These are phyloP conservation scores for Ogataea nakhonphanomensis DNA, from an alignment of 805 yeast genomes.

Conservation along the genomic window DNA sequence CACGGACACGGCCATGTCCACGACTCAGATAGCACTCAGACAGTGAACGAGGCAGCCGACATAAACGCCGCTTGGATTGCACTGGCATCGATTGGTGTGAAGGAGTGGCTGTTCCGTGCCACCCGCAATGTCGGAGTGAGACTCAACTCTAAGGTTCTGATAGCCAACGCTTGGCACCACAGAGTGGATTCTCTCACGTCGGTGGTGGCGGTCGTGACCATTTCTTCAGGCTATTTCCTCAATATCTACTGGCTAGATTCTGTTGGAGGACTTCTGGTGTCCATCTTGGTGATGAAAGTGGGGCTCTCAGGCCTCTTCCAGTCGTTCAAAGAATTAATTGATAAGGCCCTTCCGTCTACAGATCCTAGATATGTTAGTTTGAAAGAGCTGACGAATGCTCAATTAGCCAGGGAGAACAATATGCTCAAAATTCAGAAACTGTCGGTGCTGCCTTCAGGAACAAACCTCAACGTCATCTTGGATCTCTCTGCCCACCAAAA, in stretches of 20 bases:
- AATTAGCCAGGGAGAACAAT: conserved; percentile 32
- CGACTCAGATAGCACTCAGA: conserved; percentile 9
- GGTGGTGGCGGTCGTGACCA: conserved; percentile 83
- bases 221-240: conserved; percentile 77
- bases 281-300: conserved; percentile 76
- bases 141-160: conserved; percentile 81
- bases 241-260: conserved; percentile 85
- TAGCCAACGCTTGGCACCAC: conserved; percentile 99
- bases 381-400: conserved; percentile 34
- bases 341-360: conserved; percentile 54
- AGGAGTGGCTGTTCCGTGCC: conserved; percentile 83
- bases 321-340: conserved; percentile 75
- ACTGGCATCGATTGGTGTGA: conserved; percentile 77
- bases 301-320: conserved; percentile 72
- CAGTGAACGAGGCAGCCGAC: conserved; percentile 42
- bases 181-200: conserved; percentile 92
- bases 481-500: conserved; percentile 32
- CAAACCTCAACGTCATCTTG: conserved; percentile 43
- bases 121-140: conserved; percentile 76
- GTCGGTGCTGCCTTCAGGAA: conserved; percentile 51
- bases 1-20: conserved; percentile 37
- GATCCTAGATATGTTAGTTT: conserved; percentile 48
- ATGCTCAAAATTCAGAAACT: conserved; percentile 36
- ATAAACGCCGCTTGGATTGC: conserved; percentile 98
- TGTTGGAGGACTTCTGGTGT: conserved; percentile 85